phyloP scores from a whole-genome alignment of 495 filamentous ascomycete species.

The Letharia lupina region DNA sequence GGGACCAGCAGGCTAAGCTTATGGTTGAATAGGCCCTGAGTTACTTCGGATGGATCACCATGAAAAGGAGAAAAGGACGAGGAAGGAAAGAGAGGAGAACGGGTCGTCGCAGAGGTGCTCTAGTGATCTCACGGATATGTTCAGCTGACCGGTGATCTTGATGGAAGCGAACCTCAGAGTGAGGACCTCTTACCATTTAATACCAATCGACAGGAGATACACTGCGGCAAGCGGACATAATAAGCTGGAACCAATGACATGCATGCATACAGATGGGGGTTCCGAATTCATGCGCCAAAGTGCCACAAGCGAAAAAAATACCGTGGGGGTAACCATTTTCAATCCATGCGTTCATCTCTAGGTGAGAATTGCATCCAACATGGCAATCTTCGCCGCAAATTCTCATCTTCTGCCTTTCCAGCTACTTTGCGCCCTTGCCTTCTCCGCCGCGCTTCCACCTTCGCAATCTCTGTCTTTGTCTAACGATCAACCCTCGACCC shows the following conservation, averaged over 20 bases:
- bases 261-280: neutral
- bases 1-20: slow-evolving; percentile 13
- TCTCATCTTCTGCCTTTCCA: neutral
- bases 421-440: neutral
- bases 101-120: neutral
- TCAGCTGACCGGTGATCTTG: neutral
- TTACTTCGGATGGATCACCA: neutral
- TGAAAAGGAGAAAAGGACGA: neutral
- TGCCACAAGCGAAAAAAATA: neutral
- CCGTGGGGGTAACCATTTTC: neutral
- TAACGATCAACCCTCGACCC: neutral
- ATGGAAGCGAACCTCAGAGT: neutral
- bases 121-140: neutral
- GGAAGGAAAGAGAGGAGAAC: neutral
- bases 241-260: neutral
- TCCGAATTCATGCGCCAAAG: neutral
- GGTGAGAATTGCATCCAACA: neutral
- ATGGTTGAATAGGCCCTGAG: slow-evolving; percentile 14
- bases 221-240: neutral
- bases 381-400: neutral
- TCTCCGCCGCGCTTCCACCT: neutral
- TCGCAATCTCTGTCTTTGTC: neutral
- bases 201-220: neutral
- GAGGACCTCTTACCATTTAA: neutral
- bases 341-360: neutral